These are phyloP conservation scores for Athelia sp. DNA, from an alignment of 1,284 basidiomycete species.

Conservation along the genomic window DNA sequence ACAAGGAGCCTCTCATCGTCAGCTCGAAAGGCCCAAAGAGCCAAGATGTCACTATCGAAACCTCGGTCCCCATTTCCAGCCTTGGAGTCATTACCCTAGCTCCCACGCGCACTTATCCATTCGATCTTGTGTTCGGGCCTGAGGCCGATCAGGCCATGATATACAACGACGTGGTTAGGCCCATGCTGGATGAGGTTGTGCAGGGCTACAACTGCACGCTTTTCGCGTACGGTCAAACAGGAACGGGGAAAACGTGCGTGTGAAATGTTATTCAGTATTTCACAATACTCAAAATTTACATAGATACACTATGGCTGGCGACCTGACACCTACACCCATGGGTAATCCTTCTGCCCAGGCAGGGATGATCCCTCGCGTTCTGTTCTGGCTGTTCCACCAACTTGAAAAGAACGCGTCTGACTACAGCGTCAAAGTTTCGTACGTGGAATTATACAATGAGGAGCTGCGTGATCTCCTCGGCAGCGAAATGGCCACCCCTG, in stretches of 20 bases:
- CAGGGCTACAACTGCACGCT: slow-evolving; percentile 97
- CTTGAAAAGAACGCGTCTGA: slow-evolving; percentile 78
- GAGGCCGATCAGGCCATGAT: slow-evolving; percentile 96
- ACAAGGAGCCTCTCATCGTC: slow-evolving; percentile 81
- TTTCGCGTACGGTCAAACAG: slow-evolving; percentile 98
- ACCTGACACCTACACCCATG: slow-evolving; percentile 76
- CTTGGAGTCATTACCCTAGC: slow-evolving; percentile 63
- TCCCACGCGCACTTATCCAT: slow-evolving; percentile 81
- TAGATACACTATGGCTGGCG: slow-evolving; percentile 95
- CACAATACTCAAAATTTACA: not conserved
- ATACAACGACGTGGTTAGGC: slow-evolving; percentile 90
- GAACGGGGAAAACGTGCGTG: slow-evolving; percentile 97
- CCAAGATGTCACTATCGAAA: slow-evolving; percentile 77
- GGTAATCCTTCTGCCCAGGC: slow-evolving; percentile 87
- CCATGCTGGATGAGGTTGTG: slow-evolving; percentile 91
- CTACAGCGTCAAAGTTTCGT: slow-evolving; percentile 92
- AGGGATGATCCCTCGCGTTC: slow-evolving; percentile 95
- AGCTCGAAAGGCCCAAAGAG: slow-evolving; percentile 68
- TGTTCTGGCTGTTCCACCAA: slow-evolving; percentile 89
- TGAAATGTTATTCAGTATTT: not conserved
- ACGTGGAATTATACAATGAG: slow-evolving; percentile 98
- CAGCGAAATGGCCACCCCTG: slow-evolving; percentile 61
- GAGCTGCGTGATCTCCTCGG: slow-evolving; percentile 93
- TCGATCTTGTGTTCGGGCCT: slow-evolving; percentile 93
- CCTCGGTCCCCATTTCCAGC: slow-evolving; percentile 56